phyloP scores from a whole-genome alignment of 495 filamentous ascomycete genomes.

The Hypoxylon perforatum region DNA sequence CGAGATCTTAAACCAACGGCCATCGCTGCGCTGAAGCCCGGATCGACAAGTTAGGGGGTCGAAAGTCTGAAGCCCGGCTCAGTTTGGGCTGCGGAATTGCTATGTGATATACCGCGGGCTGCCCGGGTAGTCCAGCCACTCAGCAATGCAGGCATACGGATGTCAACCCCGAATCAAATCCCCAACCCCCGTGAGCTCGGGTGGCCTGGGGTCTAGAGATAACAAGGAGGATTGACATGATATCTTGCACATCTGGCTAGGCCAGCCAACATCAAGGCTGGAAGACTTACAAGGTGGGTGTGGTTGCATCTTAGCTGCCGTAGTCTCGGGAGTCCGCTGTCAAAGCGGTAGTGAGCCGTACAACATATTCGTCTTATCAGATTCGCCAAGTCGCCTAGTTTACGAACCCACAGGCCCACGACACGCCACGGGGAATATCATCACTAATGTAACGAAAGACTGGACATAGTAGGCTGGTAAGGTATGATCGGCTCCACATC shows the following conservation, averaged over 20 bases:
- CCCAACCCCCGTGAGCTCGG: background rate
- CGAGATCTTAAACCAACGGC: conserved; percentile 34
- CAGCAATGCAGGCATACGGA: background rate
- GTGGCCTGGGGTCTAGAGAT: conserved; percentile 7
- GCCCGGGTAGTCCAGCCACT: conserved; percentile 6
- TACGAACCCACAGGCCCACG: too few relatives aligned
- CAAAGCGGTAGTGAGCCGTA: too few relatives aligned
- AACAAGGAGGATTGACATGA: conserved; percentile 9
- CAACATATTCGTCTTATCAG: background rate
- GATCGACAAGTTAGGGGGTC: background rate
- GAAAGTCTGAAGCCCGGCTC: background rate
- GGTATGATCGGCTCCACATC: too few relatives aligned
- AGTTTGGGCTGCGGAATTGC: conserved; percentile 1
- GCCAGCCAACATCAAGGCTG: background rate
- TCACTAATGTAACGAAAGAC: too few relatives aligned
- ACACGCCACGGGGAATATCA: too few relatives aligned
- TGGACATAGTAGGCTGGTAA: too few relatives aligned
- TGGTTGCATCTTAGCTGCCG: background rate
- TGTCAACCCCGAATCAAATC: conserved; percentile 7
- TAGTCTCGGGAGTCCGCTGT: too few relatives aligned
- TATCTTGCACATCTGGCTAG: conserved; percentile 10
- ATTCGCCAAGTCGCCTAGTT: too few relatives aligned
- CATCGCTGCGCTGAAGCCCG: conserved; percentile 10
- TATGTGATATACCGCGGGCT: conserved; percentile 15
- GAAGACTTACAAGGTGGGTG: too few relatives aligned